Conservation (phyloP, 352 stramenopile genomes). For the Globisporangium paddicum region DNA sequence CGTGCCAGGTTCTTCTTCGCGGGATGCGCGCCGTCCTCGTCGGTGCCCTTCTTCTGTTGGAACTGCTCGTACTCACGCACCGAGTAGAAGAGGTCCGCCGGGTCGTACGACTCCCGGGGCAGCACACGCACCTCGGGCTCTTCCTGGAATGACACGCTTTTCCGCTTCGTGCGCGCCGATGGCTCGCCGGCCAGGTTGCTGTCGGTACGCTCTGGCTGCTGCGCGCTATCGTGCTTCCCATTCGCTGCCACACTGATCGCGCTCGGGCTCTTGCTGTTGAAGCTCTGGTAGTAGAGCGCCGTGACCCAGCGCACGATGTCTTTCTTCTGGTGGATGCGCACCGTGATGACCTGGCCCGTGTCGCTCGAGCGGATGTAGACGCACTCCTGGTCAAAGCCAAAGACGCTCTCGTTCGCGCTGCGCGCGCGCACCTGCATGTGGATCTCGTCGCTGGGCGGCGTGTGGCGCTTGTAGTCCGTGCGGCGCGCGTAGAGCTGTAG, state of each 20-base stretch:
- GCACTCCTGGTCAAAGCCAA: conserved; percentile 57
- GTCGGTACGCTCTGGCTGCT: conserved; percentile 7
- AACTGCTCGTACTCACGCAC: conserved; percentile 56
- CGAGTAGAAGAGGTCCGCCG: conserved; percentile 51
- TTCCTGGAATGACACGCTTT: conserved; percentile 55
- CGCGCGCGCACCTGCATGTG: conserved; percentile 32
- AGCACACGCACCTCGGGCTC: conserved; percentile 44
- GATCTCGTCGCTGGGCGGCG: conserved; percentile 36
- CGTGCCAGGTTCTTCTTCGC: conserved; percentile 37
- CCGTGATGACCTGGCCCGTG: conserved; percentile 31
- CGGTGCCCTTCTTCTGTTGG: conserved; percentile 21
- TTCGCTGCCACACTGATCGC: conserved; percentile 2
- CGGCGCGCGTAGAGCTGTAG: conserved; percentile 50
- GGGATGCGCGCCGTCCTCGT: background rate
- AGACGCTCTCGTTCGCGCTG: conserved; percentile 44
- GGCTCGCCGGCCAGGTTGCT: background rate
- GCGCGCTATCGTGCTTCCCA: conserved; percentile 12
- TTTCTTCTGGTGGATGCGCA: conserved; percentile 58
- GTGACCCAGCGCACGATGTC: conserved; percentile 62
- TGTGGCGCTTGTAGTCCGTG: conserved; percentile 53
- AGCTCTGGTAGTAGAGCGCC: conserved; percentile 57
- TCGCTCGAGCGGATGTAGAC: conserved; percentile 45
- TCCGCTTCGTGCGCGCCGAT: conserved; percentile 17
- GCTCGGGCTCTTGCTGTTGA: conserved; percentile 13
- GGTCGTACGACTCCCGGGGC: conserved; percentile 38